Evolutionary conservation across 805 yeast species (phyloP).

Genomic region (Ogataea dorogensis): DNA sequence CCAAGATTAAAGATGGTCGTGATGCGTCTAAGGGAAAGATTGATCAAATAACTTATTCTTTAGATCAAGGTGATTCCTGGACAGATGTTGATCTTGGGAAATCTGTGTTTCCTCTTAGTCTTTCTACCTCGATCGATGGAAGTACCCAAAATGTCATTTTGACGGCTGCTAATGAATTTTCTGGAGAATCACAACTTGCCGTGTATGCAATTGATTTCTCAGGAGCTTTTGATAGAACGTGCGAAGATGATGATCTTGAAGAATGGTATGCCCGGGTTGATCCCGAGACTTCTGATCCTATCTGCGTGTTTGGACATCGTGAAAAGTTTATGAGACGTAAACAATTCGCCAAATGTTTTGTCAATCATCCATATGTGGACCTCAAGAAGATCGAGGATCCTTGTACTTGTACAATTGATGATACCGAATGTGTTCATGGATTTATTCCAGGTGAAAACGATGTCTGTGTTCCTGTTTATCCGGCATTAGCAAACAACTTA

Average conservation of each 20-base stretch:
- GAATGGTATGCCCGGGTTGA: slow-evolving; percentile 53
- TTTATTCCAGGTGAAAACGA: slow-evolving; percentile 38
- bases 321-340: slow-evolving; percentile 66
- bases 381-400: slow-evolving; percentile 46
- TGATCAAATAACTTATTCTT: slow-evolving; percentile 43
- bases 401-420: slow-evolving; percentile 64
- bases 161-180: slow-evolving; percentile 36
- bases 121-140: slow-evolving; percentile 61
- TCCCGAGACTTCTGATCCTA: slow-evolving; percentile 32
- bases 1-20: slow-evolving; percentile 34
- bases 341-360: slow-evolving; percentile 61
- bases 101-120: slow-evolving; percentile 25
- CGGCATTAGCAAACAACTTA: slow-evolving; percentile 18
- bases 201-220: slow-evolving; percentile 52
- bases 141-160: slow-evolving; percentile 59
- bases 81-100: slow-evolving; percentile 44
- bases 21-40: slow-evolving; percentile 34
- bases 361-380: slow-evolving; percentile 46
- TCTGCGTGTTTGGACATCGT: slow-evolving; percentile 68
- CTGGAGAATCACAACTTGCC: slow-evolving; percentile 17
- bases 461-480: slow-evolving; percentile 44
- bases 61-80: slow-evolving; percentile 78
- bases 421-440: slow-evolving; percentile 68
- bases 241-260: slow-evolving; percentile 59
- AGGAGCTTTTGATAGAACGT: slow-evolving; percentile 47